Evolutionary conservation across 2,329 filamentous ascomycete species (phyloP).

Genomic region (Fusarium burgessii): DNA sequence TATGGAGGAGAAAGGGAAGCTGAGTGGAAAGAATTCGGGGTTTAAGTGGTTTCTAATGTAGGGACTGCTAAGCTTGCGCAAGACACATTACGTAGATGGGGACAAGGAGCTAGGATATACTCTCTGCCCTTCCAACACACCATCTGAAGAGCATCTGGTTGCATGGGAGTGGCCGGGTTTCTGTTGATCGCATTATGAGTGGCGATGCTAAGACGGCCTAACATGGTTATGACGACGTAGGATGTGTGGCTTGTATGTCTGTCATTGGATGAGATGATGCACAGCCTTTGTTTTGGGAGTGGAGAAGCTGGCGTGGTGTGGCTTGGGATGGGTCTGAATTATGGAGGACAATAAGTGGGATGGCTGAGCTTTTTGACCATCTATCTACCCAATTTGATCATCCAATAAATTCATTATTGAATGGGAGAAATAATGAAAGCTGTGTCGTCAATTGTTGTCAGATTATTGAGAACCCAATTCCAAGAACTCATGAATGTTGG

Average conservation of each 20-base stretch:
- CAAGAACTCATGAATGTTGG: neutral
- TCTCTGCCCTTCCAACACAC: neutral
- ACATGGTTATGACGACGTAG: constrained; percentile 32
- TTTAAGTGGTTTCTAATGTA: constrained; percentile 32
- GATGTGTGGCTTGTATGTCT: constrained; percentile 27
- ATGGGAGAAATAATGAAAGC: neutral
- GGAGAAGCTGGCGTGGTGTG: constrained; percentile 12
- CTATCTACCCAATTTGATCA: neutral
- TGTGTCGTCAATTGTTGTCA: neutral
- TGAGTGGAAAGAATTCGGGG: constrained; percentile 4
- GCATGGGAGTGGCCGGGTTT: constrained; percentile 13
- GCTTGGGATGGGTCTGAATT: constrained; percentile 12
- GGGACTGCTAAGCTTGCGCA: constrained; percentile 23
- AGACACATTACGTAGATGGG: constrained; percentile 36
- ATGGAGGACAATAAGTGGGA: neutral
- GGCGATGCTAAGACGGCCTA: constrained; percentile 23
- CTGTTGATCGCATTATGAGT: constrained; percentile 21
- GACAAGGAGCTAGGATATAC: constrained; percentile 2
- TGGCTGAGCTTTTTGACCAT: constrained; percentile 1
- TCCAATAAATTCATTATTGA: neutral
- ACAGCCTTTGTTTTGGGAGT: constrained; percentile 37
- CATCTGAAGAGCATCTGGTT: constrained; percentile 27
- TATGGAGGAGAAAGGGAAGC: neutral
- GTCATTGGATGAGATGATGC: constrained; percentile 20
- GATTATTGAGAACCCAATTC: too few relatives aligned